phyloP scores from a whole-genome alignment of 257 asterid genomes.

The Forsythia viridissima region DNA sequence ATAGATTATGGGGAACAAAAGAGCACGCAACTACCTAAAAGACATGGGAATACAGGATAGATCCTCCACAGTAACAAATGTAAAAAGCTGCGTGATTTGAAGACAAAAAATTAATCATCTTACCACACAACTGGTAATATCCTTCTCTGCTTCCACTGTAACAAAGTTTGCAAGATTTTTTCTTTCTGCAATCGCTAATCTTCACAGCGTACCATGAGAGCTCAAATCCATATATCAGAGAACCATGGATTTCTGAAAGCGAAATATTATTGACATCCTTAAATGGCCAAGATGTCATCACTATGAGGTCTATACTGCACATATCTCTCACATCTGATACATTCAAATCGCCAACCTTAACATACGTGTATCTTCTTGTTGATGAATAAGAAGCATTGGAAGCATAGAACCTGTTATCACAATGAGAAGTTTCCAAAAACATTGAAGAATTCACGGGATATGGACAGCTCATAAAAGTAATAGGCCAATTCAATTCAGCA shows the following conservation, averaged over 20 bases:
- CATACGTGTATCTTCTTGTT: conserved; percentile 9
- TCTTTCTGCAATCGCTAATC: not conserved
- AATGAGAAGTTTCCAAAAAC: not conserved
- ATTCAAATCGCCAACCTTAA: conserved; percentile 19
- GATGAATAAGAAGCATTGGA: not conserved
- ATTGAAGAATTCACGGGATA: too few species aligned
- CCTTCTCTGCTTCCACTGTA: too few species aligned
- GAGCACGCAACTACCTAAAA: too few species aligned
- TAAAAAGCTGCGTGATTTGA: too few species aligned
- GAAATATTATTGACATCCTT: not conserved
- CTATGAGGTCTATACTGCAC: conserved; percentile 18
- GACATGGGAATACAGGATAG: too few species aligned
- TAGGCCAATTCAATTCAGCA: too few species aligned
- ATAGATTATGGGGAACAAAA: too few species aligned
- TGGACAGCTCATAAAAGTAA: too few species aligned
- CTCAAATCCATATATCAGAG: conserved; percentile 31
- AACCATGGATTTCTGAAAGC: conserved; percentile 20
- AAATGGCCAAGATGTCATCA: conserved; percentile 12
- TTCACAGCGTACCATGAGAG: conserved; percentile 28
- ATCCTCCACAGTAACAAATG: too few species aligned
- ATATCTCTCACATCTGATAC: not conserved
- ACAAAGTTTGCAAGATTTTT: not conserved
- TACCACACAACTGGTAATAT: too few species aligned
- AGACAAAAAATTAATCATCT: too few species aligned
- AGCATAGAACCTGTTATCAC: not conserved